These are phyloP conservation scores for Nemania abortiva DNA, from an alignment of 2,329 filamentous ascomycete genomes.

Conservation along the genomic window DNA sequence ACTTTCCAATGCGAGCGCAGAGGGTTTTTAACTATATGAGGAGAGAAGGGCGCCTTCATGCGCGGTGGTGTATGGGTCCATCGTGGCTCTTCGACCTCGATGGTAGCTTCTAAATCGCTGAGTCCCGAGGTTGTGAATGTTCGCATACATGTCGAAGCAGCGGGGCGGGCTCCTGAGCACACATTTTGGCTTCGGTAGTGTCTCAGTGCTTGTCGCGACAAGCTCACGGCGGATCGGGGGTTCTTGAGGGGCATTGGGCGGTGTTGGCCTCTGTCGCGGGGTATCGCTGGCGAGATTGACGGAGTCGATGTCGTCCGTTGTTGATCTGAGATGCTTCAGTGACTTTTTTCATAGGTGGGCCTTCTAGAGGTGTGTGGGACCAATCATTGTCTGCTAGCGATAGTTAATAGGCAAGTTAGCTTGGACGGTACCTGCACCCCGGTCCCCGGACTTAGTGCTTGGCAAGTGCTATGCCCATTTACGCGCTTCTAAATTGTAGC, in stretches of 20 bases:
- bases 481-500: background rate
- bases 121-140: conserved; percentile 47
- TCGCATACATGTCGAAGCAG: conserved; percentile 32
- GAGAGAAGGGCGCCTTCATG: conserved; percentile 77
- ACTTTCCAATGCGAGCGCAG: conserved; percentile 70
- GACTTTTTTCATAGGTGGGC: conserved; percentile 36
- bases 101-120: conserved; percentile 36
- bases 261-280: conserved; percentile 28
- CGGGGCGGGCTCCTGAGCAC: conserved; percentile 31
- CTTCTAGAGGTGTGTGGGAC: background rate
- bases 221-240: conserved; percentile 50
- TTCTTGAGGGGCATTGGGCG: conserved; percentile 53
- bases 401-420: background rate
- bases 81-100: conserved; percentile 61
- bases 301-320: background rate
- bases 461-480: background rate
- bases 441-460: conserved; percentile 1
- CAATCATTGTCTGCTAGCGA: conserved; percentile 20
- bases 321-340: conserved; percentile 29
- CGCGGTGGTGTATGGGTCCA: conserved; percentile 77
- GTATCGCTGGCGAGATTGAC: conserved; percentile 11
- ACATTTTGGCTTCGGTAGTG: conserved; percentile 45
- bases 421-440: conserved; percentile 1
- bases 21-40: conserved; percentile 68
- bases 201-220: conserved; percentile 52